Conservation (phyloP, 2,329 filamentous ascomycete species). For the Fusarium secorum region DNA sequence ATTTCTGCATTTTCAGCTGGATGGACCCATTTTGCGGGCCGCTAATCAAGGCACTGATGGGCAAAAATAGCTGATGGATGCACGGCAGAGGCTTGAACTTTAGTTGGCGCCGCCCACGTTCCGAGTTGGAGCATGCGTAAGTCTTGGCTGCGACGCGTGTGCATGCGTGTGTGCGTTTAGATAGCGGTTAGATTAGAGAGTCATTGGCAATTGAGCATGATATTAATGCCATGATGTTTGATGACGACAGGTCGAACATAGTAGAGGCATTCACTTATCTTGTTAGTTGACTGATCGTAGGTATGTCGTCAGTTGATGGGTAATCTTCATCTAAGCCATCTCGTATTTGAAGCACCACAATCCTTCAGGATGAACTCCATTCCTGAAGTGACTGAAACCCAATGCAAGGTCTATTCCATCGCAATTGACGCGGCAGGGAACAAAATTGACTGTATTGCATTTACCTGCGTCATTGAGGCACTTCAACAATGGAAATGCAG, state of each 20-base stretch:
- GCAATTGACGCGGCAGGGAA: rapidly evolving
- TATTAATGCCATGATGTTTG: background rate
- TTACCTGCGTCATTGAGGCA: rapidly evolving
- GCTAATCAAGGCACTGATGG: background rate
- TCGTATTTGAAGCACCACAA: background rate
- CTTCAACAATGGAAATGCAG: background rate
- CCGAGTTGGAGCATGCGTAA: background rate
- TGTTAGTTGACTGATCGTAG: background rate
- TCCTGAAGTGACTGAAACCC: background rate
- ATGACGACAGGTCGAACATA: too few relatives aligned
- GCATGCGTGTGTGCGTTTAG: background rate
- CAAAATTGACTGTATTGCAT: rapidly evolving
- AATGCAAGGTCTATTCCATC: rapidly evolving
- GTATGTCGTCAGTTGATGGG: background rate
- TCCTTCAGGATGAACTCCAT: background rate
- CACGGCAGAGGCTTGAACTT: background rate
- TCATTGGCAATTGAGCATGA: background rate
- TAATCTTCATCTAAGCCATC: background rate
- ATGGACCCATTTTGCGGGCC: background rate
- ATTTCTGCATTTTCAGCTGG: background rate
- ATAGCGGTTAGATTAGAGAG: background rate
- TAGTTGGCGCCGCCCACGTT: background rate
- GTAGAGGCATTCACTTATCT: background rate
- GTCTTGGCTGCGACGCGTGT: background rate
- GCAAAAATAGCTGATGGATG: background rate